A percentile compares a stretch with the other conserved stretches of the same genome.
Conservation (phyloP, 306 rosid genomes). For the Gastrolobium villosum region DNA sequence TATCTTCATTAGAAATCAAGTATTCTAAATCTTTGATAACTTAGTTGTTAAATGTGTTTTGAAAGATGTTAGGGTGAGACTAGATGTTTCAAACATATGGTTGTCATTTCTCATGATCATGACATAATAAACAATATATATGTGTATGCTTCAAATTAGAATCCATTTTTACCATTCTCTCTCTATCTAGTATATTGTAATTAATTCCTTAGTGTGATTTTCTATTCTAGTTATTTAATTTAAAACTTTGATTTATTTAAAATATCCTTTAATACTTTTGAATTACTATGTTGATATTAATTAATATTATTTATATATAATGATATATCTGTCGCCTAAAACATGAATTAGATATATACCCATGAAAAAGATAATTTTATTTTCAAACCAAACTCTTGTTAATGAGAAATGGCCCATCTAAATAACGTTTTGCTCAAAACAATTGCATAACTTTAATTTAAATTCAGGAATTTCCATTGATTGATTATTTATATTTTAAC, state of each 20-base stretch:
- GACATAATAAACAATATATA: background rate
- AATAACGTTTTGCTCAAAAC: too few species aligned
- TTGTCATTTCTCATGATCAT: constrained; percentile 15
- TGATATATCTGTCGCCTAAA: too few species aligned
- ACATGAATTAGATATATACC: too few species aligned
- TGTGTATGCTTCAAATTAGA: constrained; percentile 11
- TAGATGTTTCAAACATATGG: background rate
- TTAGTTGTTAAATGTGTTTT: constrained; percentile 25
- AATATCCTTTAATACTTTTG: background rate
- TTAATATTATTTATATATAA: too few species aligned
- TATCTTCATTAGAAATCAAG: background rate
- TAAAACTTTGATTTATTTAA: background rate
- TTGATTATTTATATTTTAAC: too few species aligned
- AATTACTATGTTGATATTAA: too few species aligned
- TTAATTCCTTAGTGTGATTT: background rate
- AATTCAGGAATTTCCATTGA: too few species aligned
- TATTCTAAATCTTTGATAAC: constrained; percentile 17
- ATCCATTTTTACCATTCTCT: background rate
- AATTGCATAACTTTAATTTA: too few species aligned
- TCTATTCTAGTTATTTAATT: background rate
- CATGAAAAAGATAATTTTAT: too few species aligned
- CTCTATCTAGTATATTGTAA: background rate
- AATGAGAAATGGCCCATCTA: too few species aligned
- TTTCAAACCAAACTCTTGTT: too few species aligned
- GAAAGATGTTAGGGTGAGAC: background rate